These are phyloP conservation scores for Penicillium longicatenatum DNA, from an alignment of 495 filamentous ascomycete species.

Conservation along the genomic window DNA sequence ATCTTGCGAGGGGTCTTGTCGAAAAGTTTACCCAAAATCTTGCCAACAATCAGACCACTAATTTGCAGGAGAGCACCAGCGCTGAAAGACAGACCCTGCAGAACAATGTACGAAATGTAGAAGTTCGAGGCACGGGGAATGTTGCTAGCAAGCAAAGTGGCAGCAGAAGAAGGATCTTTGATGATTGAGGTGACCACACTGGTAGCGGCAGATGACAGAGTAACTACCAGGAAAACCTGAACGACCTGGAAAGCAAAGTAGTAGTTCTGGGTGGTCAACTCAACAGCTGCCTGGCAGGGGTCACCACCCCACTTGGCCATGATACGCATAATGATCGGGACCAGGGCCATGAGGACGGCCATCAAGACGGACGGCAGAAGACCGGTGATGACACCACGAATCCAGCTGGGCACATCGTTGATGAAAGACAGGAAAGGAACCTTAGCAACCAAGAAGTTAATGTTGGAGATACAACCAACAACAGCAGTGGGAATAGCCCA, in stretches of 20 bases:
- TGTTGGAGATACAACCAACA: conserved; percentile 86
- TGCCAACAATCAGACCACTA: conserved; percentile 74
- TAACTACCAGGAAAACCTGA: conserved; percentile 91
- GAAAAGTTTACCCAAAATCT: conserved; percentile 72
- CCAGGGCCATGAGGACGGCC: conserved; percentile 83
- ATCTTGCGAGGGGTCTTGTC: conserved; percentile 75
- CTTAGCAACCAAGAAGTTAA: conserved; percentile 62
- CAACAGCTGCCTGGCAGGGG: conserved; percentile 74
- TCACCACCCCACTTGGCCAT: conserved; percentile 79
- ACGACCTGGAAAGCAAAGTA: conserved; percentile 96
- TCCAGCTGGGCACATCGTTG: conserved; percentile 62
- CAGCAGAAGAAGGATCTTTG: conserved; percentile 58
- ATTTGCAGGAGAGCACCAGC: conserved; percentile 75
- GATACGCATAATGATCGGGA: conserved; percentile 83
- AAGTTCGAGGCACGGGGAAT: conserved; percentile 87
- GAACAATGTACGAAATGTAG: conserved; percentile 92
- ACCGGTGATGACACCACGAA: conserved; percentile 83
- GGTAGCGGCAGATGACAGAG: conserved; percentile 68
- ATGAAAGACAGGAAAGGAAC: conserved; percentile 75
- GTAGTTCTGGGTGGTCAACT: conserved; percentile 84
- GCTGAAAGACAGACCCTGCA: conserved; percentile 87
- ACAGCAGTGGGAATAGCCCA: conserved; percentile 87
- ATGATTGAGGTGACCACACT: conserved; percentile 61
- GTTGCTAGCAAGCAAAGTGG: conserved; percentile 68
- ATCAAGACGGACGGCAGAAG: conserved; percentile 80